Base-by-base conservation (phyloP, 768 basidiomycete genomes). In the Mycena albidolilacea region DNA sequence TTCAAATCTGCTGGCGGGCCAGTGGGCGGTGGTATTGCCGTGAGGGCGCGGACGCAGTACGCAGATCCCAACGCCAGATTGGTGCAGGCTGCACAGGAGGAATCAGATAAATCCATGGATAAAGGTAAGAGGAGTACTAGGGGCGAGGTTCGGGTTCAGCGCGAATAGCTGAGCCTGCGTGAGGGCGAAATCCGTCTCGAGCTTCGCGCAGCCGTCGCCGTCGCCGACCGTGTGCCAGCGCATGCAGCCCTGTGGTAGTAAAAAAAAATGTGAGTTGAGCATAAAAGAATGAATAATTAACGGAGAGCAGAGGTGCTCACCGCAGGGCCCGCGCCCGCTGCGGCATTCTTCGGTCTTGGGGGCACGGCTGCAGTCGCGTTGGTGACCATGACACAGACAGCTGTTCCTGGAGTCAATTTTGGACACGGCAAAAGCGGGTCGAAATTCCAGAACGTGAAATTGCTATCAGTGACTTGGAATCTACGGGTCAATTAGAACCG, bases 141-240 rank as follows among this genome's bases (percentile, higher is more conserved):
- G 70, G 58, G 64, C 48, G 21, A 71, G 61, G 38, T 65, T 41
- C n/a, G 70, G 58, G 48, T 71, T 71, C 2, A 41, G 17, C 44
- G 64, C n/a, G 21, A 57, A 57, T 3, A 71, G 14, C 39, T 60
- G 43, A 19, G 64, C 35, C 35, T 37, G 37, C 19, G 64, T 60
- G 4, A 67, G 14, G 41, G 15, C 38, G 44, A 64, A 64, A 19
- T 54, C 12, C 37, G 23, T 23, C 63, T 66, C 64, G 14, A 71
- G 21, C 12, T 9, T 39, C 35, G 52, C 23, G 50, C 70, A 71
- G 11, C 52, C 38, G 48, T 71, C 70, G 0, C 70, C 70, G 10
- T 2, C 52, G 10, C 21, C 70, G 10, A 71, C 50, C 7, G 54
- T 46, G 54, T 71, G 21, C 67, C 67, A 68, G 2, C 38, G 50